Base-by-base conservation (phyloP, 1,284 basidiomycete species). In the Ustilago trichophora region DNA sequence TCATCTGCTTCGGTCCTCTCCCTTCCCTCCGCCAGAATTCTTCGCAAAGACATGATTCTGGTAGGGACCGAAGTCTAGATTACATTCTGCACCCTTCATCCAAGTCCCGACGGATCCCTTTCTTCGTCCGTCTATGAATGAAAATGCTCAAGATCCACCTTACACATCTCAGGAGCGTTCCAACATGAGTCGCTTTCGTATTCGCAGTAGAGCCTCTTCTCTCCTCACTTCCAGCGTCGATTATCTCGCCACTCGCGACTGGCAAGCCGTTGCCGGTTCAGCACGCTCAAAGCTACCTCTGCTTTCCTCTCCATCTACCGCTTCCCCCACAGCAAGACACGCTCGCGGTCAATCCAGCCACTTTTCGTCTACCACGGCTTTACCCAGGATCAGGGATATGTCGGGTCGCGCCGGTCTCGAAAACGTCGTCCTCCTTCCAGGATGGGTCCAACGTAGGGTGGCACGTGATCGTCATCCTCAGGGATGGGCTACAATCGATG, bases 401-500 rank as follows among this genome's bases (percentile, higher is more conserved):
- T 55, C 63, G 3, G 45, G 31, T 32, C 47, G 65, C 9, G 31
- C 68, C 8, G 58, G 59, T 16, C 34, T 35, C 12, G 57, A 62
- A 21, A 58, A 43, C 18, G 46, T 57, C 18, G 65, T 72, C 18
- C 54, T 72, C 8, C 46, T 72, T 3, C 65, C 69, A 6, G 69
- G 69, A 11, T 72, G 66, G 65, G 60, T 47, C 5, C 69, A 68
- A 35, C 66, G 59, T 6, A 72, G 40, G 40, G 52, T 57, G 10
- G 69, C 69, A 8, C 48, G 69, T 29, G 69, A 72, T 36, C 56
- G 69, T 45, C 52, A 62, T 38, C 65, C 69, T 9, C 69, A 72
- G 40, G 53, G 51, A 27, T 69, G 65, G 69, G 45, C 51, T 21
- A 54, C 49, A 21, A 7, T 57, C 3, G 69, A 72, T 18, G 60